Conservation (phyloP, 768 basidiomycete species). For the Boletus speciosus region DNA sequence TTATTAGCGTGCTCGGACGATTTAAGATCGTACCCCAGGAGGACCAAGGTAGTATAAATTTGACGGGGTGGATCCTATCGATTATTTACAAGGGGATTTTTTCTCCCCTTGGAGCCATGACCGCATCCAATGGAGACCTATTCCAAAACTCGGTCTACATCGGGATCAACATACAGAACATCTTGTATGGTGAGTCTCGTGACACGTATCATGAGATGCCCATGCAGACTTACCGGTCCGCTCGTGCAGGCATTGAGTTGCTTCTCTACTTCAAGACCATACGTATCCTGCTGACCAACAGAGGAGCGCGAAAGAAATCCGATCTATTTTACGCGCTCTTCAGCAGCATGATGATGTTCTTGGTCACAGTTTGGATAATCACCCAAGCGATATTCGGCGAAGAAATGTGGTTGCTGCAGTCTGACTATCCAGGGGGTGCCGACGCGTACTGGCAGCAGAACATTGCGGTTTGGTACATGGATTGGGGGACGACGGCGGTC, state of each 20-base stretch:
- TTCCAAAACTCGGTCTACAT: constrained; percentile 16
- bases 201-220: background rate
- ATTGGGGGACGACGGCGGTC: constrained; percentile 23
- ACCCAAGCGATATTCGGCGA: constrained; percentile 22
- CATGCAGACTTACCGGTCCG: background rate
- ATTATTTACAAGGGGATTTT: background rate
- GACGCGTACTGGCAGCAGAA: constrained; percentile 28
- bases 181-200: constrained; percentile 23
- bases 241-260: constrained; percentile 20
- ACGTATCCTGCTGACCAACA: constrained; percentile 1
- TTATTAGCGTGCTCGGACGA: background rate
- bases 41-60: constrained; percentile 8
- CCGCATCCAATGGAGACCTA: background rate
- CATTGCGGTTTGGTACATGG: constrained; percentile 26
- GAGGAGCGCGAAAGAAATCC: constrained; percentile 2
- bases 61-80: background rate
- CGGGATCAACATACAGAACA: constrained; percentile 15
- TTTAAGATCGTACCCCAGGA: background rate
- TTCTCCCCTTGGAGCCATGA: background rate
- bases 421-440: constrained; percentile 35
- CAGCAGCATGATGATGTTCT: constrained; percentile 25
- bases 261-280: constrained; percentile 26
- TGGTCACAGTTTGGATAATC: constrained; percentile 30
- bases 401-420: constrained; percentile 36
- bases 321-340: constrained; percentile 24